Conservation (phyloP, 148 eudicot species). For the Camellia lanceoleosa region DNA sequence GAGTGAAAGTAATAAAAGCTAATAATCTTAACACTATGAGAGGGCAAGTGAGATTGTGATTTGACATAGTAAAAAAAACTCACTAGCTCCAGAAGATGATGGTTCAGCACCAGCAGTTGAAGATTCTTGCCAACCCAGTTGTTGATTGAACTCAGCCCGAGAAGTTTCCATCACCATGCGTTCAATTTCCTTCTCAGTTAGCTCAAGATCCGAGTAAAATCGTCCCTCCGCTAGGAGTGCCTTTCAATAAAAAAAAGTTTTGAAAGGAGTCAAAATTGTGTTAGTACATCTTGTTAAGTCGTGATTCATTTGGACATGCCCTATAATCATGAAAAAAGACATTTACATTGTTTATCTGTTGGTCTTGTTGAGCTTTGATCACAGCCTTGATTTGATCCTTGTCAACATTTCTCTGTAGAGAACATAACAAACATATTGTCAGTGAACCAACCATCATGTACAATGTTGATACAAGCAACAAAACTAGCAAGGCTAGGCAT, state of each 20-base stretch:
- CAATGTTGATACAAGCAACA: not conserved
- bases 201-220: conserved; percentile 79
- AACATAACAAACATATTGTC: conserved; percentile 7
- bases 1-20: no score
- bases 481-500: no score
- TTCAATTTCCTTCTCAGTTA: conserved; percentile 84
- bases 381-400: conserved; percentile 85
- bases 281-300: no score
- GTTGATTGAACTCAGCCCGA: conserved; percentile 67
- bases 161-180: conserved; percentile 91
- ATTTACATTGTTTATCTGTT: conserved; percentile 70
- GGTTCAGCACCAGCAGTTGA: conserved; percentile 80
- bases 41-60: no score
- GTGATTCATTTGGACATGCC: not conserved
- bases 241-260: conserved; percentile 26
- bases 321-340: not conserved
- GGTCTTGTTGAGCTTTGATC: conserved; percentile 88
- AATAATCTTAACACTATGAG: no score
- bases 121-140: conserved; percentile 48
- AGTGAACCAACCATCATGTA: not conserved
- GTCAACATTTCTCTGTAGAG: conserved; percentile 58
- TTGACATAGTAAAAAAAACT: no score
- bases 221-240: conserved; percentile 80
- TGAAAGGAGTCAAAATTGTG: not conserved
- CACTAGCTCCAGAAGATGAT: conserved; percentile 59